Evolutionary conservation across 148 eudicot species (phyloP).

Genomic region (Vaccinium myrtillus): DNA sequence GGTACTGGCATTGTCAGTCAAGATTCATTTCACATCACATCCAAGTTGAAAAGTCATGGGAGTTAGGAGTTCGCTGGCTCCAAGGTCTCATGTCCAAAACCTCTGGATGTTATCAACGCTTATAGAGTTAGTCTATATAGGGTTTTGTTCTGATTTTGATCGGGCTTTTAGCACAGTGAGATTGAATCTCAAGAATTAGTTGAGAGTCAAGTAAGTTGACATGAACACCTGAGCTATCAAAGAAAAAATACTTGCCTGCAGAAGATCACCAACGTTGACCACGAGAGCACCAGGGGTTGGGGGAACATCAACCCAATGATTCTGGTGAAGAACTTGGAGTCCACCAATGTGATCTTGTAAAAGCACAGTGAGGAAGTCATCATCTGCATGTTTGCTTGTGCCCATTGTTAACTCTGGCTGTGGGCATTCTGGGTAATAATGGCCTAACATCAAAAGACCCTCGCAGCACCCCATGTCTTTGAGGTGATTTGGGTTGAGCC

Average conservation of each 20-base stretch:
- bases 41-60: no score
- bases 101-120: no score
- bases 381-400: constrained; percentile 7
- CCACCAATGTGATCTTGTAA: constrained; percentile 22
- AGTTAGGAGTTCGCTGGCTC: no score
- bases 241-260: constrained; percentile 37
- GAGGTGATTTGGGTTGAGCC: constrained; percentile 30
- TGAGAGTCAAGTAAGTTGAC: no score
- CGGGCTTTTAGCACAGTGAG: no score
- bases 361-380: constrained; percentile 2
- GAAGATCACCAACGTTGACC: constrained; percentile 36
- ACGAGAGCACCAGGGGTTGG: background rate
- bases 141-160: no score
- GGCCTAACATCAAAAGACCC: constrained; percentile 29
- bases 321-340: constrained; percentile 34
- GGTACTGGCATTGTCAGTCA: no score
- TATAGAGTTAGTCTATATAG: no score
- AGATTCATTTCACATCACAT: no score
- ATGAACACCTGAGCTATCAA: no score
- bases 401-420: constrained; percentile 36
- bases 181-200: background rate
- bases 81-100: no score
- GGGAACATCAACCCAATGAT: background rate
- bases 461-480: constrained; percentile 35
- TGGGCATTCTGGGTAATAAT: constrained; percentile 51